Conservation (phyloP, 2,329 filamentous ascomycete genomes). For the Penicillium crustosum region DNA sequence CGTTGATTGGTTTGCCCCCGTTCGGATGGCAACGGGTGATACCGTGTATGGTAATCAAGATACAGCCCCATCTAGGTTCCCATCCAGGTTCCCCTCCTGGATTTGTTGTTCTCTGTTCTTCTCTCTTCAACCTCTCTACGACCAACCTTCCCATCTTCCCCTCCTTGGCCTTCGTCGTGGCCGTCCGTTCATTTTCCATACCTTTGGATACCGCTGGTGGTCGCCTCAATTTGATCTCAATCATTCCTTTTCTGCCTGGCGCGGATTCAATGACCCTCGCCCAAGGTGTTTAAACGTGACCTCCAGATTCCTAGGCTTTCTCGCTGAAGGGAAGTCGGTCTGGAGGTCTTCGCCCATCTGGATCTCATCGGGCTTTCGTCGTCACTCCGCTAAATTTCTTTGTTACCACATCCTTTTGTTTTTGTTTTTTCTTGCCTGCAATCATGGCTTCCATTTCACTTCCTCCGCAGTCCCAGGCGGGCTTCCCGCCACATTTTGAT, state of each 20-base stretch:
- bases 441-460: slow-evolving; percentile 42
- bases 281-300: slow-evolving; percentile 19
- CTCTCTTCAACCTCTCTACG: slow-evolving; percentile 17
- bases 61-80: not conserved
- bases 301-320: slow-evolving; percentile 29
- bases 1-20: not conserved
- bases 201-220: slow-evolving; percentile 6
- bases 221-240: slow-evolving; percentile 5
- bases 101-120: slow-evolving; percentile 17
- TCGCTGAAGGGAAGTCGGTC: slow-evolving; percentile 24
- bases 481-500: slow-evolving; percentile 32
- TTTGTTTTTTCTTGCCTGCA: not conserved
- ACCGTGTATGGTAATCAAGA: slow-evolving; percentile 5
- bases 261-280: slow-evolving; percentile 28
- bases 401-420: slow-evolving; percentile 7
- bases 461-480: slow-evolving; percentile 30
- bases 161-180: slow-evolving; percentile 28
- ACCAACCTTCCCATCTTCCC: slow-evolving; percentile 14
- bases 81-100: slow-evolving; percentile 8
- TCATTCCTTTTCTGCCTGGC: slow-evolving; percentile 24
- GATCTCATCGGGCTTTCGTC: slow-evolving; percentile 15
- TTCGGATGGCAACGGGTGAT: slow-evolving; percentile 1
- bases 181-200: slow-evolving; percentile 25
- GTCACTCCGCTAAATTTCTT: slow-evolving; percentile 11
- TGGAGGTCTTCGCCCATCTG: slow-evolving; percentile 28